A percentile compares a stretch with the other conserved stretches of the same genome.
phyloP scores from a whole-genome alignment of 169 alveolate genomes.

The Besnoitia besnoiti region DNA sequence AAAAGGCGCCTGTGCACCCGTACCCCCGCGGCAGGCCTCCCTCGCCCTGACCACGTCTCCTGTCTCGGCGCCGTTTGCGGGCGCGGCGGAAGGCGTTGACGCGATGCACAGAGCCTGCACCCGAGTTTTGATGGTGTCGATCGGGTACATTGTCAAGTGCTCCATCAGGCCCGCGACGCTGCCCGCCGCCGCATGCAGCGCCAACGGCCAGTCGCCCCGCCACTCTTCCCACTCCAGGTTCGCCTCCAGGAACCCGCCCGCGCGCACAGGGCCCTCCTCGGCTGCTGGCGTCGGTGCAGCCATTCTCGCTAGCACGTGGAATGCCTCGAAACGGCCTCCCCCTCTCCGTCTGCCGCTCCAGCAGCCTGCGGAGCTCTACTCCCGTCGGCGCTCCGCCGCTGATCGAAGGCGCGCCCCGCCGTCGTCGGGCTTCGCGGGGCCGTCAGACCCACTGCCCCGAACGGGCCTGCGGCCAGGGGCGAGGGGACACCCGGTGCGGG shows the following conservation, averaged over 20 bases:
- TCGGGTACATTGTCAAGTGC: slow-evolving; percentile 94
- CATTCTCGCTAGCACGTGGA: background rate
- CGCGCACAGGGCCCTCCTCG: too few species aligned
- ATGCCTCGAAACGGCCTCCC: too few species aligned
- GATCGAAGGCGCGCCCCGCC: too few species aligned
- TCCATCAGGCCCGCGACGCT: slow-evolving; percentile 98
- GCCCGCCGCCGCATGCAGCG: slow-evolving; percentile 95
- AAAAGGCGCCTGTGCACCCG: background rate
- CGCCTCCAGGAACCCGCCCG: slow-evolving; percentile 33
- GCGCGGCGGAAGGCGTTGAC: background rate
- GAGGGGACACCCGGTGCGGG: too few species aligned
- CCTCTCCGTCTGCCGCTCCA: too few species aligned
- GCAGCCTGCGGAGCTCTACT: too few species aligned
- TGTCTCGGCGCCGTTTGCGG: background rate
- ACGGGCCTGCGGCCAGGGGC: too few species aligned
- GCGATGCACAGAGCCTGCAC: slow-evolving; percentile 78
- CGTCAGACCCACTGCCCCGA: too few species aligned
- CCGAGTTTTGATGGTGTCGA: slow-evolving; percentile 93
- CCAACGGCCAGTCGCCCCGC: slow-evolving; percentile 88
- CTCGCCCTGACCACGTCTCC: background rate
- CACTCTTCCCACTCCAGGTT: slow-evolving; percentile 71
- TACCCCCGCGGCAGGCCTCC: background rate
- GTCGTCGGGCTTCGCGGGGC: too few species aligned
- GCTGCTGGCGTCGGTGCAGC: background rate
- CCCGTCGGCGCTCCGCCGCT: too few species aligned